Evolutionary conservation across 148 eudicot genomes (phyloP).

Genomic region (Silene latifolia): DNA sequence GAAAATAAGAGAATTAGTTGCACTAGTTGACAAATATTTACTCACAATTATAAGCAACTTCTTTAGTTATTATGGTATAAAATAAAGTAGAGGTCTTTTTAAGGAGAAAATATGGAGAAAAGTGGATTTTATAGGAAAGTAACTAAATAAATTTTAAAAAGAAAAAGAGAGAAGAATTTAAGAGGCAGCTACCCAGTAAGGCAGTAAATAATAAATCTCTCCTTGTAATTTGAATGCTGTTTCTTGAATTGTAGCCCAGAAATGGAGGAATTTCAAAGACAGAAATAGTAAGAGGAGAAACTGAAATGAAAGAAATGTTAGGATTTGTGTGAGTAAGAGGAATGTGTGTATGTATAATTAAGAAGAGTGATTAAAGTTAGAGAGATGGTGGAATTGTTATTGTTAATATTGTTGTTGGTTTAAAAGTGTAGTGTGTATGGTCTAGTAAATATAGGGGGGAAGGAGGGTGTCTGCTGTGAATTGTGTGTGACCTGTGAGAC

Average conservation of each 20-base stretch:
- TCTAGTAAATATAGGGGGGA: neutral
- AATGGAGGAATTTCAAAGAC: neutral
- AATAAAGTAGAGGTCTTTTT: neutral
- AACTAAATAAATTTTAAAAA: neutral
- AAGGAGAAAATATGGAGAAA: slow-evolving; percentile 13
- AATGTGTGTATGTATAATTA: too few relatives aligned
- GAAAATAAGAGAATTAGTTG: slow-evolving; percentile 12
- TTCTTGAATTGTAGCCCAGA: slow-evolving; percentile 1
- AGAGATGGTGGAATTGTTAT: too few relatives aligned
- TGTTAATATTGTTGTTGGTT: too few relatives aligned
- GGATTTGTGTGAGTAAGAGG: too few relatives aligned
- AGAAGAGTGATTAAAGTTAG: too few relatives aligned
- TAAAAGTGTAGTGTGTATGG: neutral
- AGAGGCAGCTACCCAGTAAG: slow-evolving; percentile 28
- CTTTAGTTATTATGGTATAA: neutral
- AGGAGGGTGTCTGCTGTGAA: neutral
- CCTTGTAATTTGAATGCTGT: slow-evolving; percentile 1
- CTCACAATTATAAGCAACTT: slow-evolving; percentile 7
- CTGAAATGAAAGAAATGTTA: neutral
- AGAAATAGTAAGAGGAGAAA: too few relatives aligned
- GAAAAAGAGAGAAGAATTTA: neutral
- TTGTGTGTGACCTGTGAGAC: neutral
- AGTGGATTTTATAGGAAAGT: neutral
- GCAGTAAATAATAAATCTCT: slow-evolving; percentile 14
- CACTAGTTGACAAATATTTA: slow-evolving; percentile 6